These are phyloP conservation scores for Acanthamoeba pearcei DNA, from an alignment of 208 protist genomes.

Conservation along the genomic window DNA sequence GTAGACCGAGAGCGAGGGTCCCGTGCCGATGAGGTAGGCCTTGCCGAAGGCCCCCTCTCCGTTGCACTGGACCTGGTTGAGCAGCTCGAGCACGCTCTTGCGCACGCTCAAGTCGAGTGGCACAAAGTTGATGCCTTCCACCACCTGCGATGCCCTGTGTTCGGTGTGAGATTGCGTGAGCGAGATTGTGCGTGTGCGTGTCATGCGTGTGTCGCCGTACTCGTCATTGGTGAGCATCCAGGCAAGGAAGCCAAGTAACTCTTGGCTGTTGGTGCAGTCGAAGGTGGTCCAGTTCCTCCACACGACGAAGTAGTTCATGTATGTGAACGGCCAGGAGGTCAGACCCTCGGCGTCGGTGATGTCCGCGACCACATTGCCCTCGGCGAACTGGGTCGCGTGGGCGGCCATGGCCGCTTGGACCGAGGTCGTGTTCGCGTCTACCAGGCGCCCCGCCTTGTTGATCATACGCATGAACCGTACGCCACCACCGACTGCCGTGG, in stretches of 20 bases:
- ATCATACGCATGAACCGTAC: not conserved
- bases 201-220: not conserved
- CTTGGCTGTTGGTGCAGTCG: not conserved
- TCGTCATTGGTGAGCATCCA: not conserved
- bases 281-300: not conserved
- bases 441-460: not conserved
- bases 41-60: not conserved
- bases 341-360: not conserved
- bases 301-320: not conserved
- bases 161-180: too few species aligned
- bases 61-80: not conserved
- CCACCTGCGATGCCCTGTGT: not conserved
- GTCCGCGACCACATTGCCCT: not conserved
- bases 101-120: not conserved
- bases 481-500: not conserved
- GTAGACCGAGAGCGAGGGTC: not conserved
- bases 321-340: not conserved
- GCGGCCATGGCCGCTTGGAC: constrained; percentile 57
- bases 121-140: not conserved
- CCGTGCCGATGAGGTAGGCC: not conserved
- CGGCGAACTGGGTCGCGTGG: not conserved
- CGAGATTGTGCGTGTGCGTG: too few species aligned
- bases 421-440: not conserved
- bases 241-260: not conserved
- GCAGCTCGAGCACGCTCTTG: not conserved